These are phyloP conservation scores for Hansenula lynferdii DNA, from an alignment of 1,139 yeast species.

Conservation along the genomic window DNA sequence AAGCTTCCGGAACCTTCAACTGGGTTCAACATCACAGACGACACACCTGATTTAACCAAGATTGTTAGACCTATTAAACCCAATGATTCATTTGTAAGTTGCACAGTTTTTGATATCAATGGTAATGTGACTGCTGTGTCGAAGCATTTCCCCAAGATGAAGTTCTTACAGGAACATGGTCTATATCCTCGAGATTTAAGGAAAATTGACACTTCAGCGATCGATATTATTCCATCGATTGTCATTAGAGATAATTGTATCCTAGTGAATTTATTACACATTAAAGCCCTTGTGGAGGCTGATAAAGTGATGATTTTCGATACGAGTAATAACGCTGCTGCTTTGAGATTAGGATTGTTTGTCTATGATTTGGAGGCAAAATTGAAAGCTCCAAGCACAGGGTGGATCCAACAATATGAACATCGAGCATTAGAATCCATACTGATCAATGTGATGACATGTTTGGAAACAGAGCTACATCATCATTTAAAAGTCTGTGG, in stretches of 20 bases:
- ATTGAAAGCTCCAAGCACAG: conserved; percentile 29
- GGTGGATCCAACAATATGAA: conserved; percentile 52
- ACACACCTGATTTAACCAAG: conserved; percentile 19
- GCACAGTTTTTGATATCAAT: conserved; percentile 71
- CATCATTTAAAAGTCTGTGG: conserved; percentile 70
- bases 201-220: conserved; percentile 82
- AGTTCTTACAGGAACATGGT: conserved; percentile 69
- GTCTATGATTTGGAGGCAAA: conserved; percentile 85
- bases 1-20: conserved; percentile 5
- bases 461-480: conserved; percentile 80
- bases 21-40: conserved; percentile 8
- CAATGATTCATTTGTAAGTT: conserved; percentile 52
- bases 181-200: conserved; percentile 78
- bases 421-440: conserved; percentile 88
- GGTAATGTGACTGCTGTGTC: conserved; percentile 77
- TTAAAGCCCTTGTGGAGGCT: conserved; percentile 78
- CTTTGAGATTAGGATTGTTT: conserved; percentile 68
- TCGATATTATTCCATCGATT: conserved; percentile 87
- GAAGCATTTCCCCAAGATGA: conserved; percentile 72
- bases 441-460: conserved; percentile 76
- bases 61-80: conserved; percentile 54
- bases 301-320: conserved; percentile 85
- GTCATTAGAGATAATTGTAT: conserved; percentile 76
- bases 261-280: conserved; percentile 74
- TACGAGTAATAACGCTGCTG: conserved; percentile 49